Evolutionary conservation across 257 asterid species (phyloP), one percentile per base, ranked within the genome.

Genomic region (Voacanga thouarsii): DNA sequence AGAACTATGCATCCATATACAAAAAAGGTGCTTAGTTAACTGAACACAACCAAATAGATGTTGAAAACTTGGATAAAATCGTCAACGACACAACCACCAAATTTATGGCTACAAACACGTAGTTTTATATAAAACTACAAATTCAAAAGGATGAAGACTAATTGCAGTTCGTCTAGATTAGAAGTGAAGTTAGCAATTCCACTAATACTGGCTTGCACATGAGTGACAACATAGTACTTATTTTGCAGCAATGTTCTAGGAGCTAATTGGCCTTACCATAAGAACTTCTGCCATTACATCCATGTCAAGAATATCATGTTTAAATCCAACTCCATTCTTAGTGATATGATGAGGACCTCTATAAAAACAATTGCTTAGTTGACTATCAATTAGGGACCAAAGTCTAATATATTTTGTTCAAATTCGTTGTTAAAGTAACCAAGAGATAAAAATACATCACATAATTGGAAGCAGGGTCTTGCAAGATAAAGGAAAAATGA

Each of bases 321-420:
- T 93, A 90, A 95, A 95, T 71, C 99, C 99, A n/a, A 93, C 98
- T 69, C 99, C 99, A 75, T 91, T 95, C n/a, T 98, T 98, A 10
- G 97, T 95, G 24, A 95, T 95, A n/a, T 93, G 91, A 83, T 95
- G 99, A 79, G 99, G 99, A 76, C 99, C 98, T 95, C 80, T 10
- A 74, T n/a, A 15, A 28, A 68, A n/a, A 47, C 4, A 57, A 49
- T 79, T 81, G 68, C 43, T 78, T 45, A 50, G n/a, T 14, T 16
- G 44, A 55, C 60, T 19, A 19, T 19, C 60, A 56, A 21, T 56
- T 23, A 56, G 63, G 23, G 11, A 56, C 5, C 12, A 56, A 56
- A 56, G 21, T 56, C 6, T 56, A 3, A 21, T 6, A 7, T 5
- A 56, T 7, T 9, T 16, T n/a, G 66, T 9, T n/a, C 15, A 55